A percentile compares a stretch with the other conserved stretches of the same genome.
These are phyloP conservation scores for Phoma sp. DNA, from an alignment of 2,329 filamentous ascomycete species.

Conservation along the genomic window DNA sequence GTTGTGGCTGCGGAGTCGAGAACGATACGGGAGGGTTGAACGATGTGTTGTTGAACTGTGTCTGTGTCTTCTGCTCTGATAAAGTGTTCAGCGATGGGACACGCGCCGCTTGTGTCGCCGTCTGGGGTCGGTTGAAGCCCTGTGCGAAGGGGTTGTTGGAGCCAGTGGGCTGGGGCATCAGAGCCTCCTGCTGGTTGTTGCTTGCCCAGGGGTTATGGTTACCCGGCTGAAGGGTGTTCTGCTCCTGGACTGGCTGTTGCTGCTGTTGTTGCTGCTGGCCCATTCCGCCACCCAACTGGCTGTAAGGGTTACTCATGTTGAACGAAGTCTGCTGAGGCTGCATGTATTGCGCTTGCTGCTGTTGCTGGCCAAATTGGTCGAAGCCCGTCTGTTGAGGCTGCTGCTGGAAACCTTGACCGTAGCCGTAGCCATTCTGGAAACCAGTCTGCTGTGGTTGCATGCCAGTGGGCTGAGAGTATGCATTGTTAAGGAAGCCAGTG, in stretches of 20 bases:
- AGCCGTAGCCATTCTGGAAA: conserved; percentile 76
- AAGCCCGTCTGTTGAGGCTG: conserved; percentile 71
- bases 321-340: conserved; percentile 68
- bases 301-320: conserved; percentile 53
- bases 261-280: conserved; percentile 47
- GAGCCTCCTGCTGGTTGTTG: conserved; percentile 65
- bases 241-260: conserved; percentile 61
- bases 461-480: conserved; percentile 81
- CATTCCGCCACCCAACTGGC: conserved; percentile 42
- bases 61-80: conserved; percentile 83
- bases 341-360: conserved; percentile 50
- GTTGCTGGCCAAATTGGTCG: conserved; percentile 61
- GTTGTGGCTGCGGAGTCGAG: conserved; percentile 35
- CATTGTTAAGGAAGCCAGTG: conserved; percentile 72
- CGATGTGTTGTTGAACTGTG: conserved; percentile 63
- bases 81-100: conserved; percentile 77
- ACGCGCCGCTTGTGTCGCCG: conserved; percentile 63
- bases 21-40: conserved; percentile 57
- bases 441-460: conserved; percentile 68
- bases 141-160: conserved; percentile 97
- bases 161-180: conserved; percentile 86
- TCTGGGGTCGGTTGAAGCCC: conserved; percentile 67
- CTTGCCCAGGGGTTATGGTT: conserved; percentile 93
- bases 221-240: conserved; percentile 73
- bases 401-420: conserved; percentile 55